Base-by-base conservation (phyloP, 2,329 filamentous ascomycete species). In the Monosporascus sp. region DNA sequence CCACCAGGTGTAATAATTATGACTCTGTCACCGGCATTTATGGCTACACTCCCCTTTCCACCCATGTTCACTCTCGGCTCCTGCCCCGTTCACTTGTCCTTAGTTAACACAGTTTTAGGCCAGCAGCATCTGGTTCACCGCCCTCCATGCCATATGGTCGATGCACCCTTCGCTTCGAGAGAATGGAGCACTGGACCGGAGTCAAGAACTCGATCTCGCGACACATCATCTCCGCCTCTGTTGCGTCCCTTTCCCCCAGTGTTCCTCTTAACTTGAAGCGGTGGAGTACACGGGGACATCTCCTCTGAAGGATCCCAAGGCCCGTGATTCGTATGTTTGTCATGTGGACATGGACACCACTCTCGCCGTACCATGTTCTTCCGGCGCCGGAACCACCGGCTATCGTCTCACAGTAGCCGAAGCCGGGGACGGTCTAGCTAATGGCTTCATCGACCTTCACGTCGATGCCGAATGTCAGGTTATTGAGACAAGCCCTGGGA, bases 391-490 rank as follows among this genome's bases (percentile, higher is more conserved):
- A 16, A 6, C 38, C 38, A 16, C 38, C 38, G 3, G 38, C 38
- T 7, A 40, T 40, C 14, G 38, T 40, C 38, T 40, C 9, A 16
- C n/a, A n/a, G 17, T 40, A 40, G 38, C 38, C 38, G 38, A 40
- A 40, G 2, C 38, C 87, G 24, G 24, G 24, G 16, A 57, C 55
- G 7, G 50, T 51, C 4, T 57, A 16, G 38, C 7, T 40, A n/a
- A 5, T n/a, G 38, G 17, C 7, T n/a, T 40, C 38, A n/a, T 40
- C 38, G 17, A n/a, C 19, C 49, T 56, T 56, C 41, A 83, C 85
- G 61, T 88, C 24, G 24, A 24, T 88, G 14, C 38, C 7, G 17
- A 40, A 40, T 2, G 38, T 40, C 11, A 40, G 38, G 67, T 61
- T 66, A 7, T 65, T 71, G 43, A 65, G 66, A 20, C 66, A 68